Percentiles rank a stretch among this genome's conserved stretches.
These are phyloP conservation scores for Boletus speciosus DNA, from an alignment of 768 basidiomycete genomes.

Conservation along the genomic window DNA sequence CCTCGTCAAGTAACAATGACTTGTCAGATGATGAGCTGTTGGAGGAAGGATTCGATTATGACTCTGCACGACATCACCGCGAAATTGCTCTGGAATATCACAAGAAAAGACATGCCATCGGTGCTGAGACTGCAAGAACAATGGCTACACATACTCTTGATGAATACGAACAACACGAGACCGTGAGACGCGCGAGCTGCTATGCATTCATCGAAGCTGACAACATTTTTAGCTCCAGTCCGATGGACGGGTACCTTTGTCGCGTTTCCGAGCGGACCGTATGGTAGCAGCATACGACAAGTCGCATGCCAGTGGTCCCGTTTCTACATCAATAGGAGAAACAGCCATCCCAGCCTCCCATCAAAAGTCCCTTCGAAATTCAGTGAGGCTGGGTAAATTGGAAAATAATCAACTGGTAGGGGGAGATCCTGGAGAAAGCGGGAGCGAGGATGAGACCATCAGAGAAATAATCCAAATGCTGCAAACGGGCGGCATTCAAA, in stretches of 20 bases:
- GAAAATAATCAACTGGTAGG: slow-evolving; percentile 51
- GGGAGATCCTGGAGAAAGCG: slow-evolving; percentile 49
- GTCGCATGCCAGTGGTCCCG: slow-evolving; percentile 25
- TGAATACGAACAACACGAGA: slow-evolving; percentile 42
- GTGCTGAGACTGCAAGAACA: slow-evolving; percentile 48
- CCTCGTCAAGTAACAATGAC: slow-evolving; percentile 24
- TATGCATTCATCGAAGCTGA: slow-evolving; percentile 2
- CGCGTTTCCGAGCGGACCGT: slow-evolving; percentile 62
- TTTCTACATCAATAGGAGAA: slow-evolving; percentile 40
- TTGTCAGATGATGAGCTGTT: slow-evolving; percentile 38
- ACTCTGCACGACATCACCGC: slow-evolving; percentile 65
- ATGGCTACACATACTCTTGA: slow-evolving; percentile 47
- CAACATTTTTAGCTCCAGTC: slow-evolving; percentile 25
- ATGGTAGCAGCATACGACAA: slow-evolving; percentile 48
- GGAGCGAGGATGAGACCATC: slow-evolving; percentile 47
- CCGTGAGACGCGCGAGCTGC: slow-evolving; percentile 32
- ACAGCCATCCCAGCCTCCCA: slow-evolving; percentile 43
- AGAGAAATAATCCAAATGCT: slow-evolving; percentile 53
- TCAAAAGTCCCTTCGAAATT: slow-evolving; percentile 46
- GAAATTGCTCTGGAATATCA: slow-evolving; percentile 74
- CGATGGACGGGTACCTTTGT: slow-evolving; percentile 49
- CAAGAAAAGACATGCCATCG: slow-evolving; percentile 54
- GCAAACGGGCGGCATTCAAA: slow-evolving; percentile 49
- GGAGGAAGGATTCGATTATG: slow-evolving; percentile 54
- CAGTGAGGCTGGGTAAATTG: slow-evolving; percentile 55